Evolutionary conservation across 192 early-diverging fungal genomes (phyloP).

Genomic region (Fimicolochytrium jonesii): DNA sequence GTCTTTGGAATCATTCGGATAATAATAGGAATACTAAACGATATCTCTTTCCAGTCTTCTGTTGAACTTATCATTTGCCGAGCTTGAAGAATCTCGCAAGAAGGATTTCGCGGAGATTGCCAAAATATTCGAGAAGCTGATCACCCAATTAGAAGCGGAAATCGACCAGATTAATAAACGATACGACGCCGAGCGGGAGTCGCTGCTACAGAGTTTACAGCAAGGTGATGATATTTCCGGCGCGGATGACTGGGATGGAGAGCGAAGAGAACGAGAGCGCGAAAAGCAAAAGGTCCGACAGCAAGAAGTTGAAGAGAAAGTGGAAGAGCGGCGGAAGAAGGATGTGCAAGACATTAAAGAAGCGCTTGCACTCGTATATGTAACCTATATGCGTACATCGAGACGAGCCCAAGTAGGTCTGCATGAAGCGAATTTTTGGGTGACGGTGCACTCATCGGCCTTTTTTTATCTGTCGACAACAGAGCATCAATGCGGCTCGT

Average conservation of each 20-base stretch:
- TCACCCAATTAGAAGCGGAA: conserved; percentile 28
- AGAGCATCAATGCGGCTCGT: conserved; percentile 70
- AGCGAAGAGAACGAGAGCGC: conserved; percentile 43
- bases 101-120: conserved; percentile 23
- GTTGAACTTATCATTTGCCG: conserved; percentile 44
- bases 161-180: conserved; percentile 32
- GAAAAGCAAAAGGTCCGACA: conserved; percentile 54
- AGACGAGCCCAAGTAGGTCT: conserved; percentile 75
- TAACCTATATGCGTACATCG: conserved; percentile 80
- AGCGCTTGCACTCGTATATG: conserved; percentile 70
- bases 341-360: conserved; percentile 55
- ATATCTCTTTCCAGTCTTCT: conserved; percentile 34
- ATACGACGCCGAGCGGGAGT: conserved; percentile 39
- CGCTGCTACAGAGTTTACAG: conserved; percentile 21
- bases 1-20: not conserved
- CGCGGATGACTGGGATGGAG: conserved; percentile 46
- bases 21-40: not conserved
- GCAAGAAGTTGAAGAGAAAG: conserved; percentile 52
- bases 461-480: too few species aligned
- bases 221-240: conserved; percentile 10
- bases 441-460: not conserved
- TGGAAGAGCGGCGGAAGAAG: conserved; percentile 52
- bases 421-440: not conserved
- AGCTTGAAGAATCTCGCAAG: conserved; percentile 43
- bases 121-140: conserved; percentile 38